Base-by-base conservation (phyloP, 2,329 filamentous ascomycete species). In the Sordariomycetes sp. region DNA sequence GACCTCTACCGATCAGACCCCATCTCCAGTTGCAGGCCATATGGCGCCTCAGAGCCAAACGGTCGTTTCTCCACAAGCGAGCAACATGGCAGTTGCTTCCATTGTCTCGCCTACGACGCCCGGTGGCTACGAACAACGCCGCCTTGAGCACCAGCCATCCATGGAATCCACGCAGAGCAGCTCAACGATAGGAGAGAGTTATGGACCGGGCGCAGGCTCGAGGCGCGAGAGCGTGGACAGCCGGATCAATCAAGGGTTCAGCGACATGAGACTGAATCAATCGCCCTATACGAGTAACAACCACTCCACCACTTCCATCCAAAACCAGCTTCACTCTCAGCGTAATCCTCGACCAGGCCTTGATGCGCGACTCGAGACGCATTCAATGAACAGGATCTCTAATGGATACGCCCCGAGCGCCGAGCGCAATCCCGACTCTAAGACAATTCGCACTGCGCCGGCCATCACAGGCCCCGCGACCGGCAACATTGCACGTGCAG, bases 141-240 rank as follows among this genome's bases (percentile, higher is more conserved):
- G 68, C 32, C 64, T 63, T 42, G 62, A 63, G 37, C 52, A 59
- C 29, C 53, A 61, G 30, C 60, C 48, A 33, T 59, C 50, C 24
- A 53, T 57, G 38, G 56, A 63, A 30, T 52, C 50, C 9, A 46
- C 46, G 32, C 42, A 47, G 5, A 51, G 43, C 17, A 48, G 50
- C 17, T 46, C 53, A 27, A 49, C 51, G 5, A 39, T 57, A 38
- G 56, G 49, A 18, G 50, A 61, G 19, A 53, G 57, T 20, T 54
- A 57, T 31, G 54, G 60, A 18, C 49, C 59, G 2, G 68, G 79
- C 16, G 38, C 44, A 12, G 40, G 19, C 32, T 76, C 79, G 31
- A 72, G 82, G 38, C 74, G 84, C 34, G 84, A 86, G 58, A 88
- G 83, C 46, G 80, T 88, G 5, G 83, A 88, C 55, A 86, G 82